These are phyloP conservation scores for Xylariaceae sp. DNA, from an alignment of 2,329 filamentous ascomycete species.

Conservation along the genomic window DNA sequence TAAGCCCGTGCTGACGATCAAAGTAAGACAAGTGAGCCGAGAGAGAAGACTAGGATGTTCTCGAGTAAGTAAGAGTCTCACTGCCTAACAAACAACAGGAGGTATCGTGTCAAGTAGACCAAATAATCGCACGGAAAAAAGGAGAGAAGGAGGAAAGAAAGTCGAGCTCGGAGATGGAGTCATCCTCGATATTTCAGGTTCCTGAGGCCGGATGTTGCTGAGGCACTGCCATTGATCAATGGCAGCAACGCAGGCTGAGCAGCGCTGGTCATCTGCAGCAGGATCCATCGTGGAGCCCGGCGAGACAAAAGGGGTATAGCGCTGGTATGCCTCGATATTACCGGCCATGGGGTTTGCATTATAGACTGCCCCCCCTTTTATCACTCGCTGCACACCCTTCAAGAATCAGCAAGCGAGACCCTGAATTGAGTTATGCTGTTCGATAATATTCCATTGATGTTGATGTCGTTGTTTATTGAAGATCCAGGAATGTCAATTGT, in stretches of 20 bases:
- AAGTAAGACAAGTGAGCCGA: background rate
- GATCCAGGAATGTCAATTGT: too few relatives aligned
- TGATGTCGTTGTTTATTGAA: too few relatives aligned
- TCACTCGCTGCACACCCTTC: background rate
- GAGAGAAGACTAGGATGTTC: background rate
- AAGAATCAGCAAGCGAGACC: background rate
- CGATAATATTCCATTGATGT: too few relatives aligned
- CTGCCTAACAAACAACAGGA: too few relatives aligned
- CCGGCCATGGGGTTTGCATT: background rate
- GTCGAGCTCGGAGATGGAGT: constrained; percentile 30
- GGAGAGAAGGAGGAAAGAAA: constrained; percentile 22
- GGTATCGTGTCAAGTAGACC: constrained; percentile 8
- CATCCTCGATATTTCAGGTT: constrained; percentile 33
- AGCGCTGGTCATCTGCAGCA: constrained; percentile 18
- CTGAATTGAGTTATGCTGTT: too few relatives aligned
- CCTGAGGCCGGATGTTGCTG: constrained; percentile 20
- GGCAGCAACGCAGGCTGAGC: constrained; percentile 18
- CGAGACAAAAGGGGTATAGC: constrained; percentile 18
- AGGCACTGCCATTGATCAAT: constrained; percentile 27
- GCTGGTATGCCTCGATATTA: background rate
- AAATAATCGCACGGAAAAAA: constrained; percentile 9
- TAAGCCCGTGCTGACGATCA: background rate
- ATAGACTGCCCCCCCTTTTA: background rate
- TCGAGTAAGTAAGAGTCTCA: background rate
- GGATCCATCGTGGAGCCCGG: constrained; percentile 18